These are phyloP conservation scores for Candida sanyaensis DNA, from an alignment of 1,139 yeast species.

Conservation along the genomic window DNA sequence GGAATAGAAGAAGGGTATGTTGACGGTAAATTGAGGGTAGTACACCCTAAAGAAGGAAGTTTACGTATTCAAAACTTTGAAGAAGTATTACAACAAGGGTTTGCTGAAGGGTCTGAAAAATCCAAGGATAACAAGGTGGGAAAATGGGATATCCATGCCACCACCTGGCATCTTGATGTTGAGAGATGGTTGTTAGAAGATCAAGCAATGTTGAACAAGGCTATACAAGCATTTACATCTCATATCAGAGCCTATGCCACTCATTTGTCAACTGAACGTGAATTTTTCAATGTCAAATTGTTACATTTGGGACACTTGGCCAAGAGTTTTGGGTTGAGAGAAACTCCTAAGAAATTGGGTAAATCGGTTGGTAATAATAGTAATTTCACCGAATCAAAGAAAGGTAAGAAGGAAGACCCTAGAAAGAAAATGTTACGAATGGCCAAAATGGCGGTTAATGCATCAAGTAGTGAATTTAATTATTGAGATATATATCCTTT, in stretches of 20 bases:
- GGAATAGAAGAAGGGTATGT: constrained; percentile 86
- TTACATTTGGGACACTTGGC: constrained; percentile 96
- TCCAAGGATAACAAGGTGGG: constrained; percentile 32
- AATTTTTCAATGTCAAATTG: constrained; percentile 73
- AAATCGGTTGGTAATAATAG: constrained; percentile 30
- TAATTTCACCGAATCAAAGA: constrained; percentile 20
- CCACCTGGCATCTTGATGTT: constrained; percentile 90
- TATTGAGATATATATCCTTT: constrained; percentile 34
- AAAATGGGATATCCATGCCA: constrained; percentile 92
- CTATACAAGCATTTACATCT: constrained; percentile 79
- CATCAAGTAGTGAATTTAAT: constrained; percentile 74
- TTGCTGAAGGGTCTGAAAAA: constrained; percentile 38
- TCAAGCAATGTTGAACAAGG: constrained; percentile 55
- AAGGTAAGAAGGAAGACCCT: constrained; percentile 57
- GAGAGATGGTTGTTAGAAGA: constrained; percentile 88
- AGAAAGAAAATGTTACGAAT: constrained; percentile 72
- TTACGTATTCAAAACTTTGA: constrained; percentile 49
- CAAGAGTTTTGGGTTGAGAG: constrained; percentile 90
- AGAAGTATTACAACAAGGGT: constrained; percentile 58
- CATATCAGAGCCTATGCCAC: constrained; percentile 97
- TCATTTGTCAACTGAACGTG: constrained; percentile 78
- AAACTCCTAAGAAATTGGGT: constrained; percentile 82
- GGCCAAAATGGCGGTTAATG: constrained; percentile 71
- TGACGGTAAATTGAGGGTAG: constrained; percentile 47
- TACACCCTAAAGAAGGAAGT: constrained; percentile 61